Evolutionary conservation across 352 stramenopile genomes (phyloP), one percentile per base, ranked within the genome.

Genomic region (Pelagophyceae sp.): DNA sequence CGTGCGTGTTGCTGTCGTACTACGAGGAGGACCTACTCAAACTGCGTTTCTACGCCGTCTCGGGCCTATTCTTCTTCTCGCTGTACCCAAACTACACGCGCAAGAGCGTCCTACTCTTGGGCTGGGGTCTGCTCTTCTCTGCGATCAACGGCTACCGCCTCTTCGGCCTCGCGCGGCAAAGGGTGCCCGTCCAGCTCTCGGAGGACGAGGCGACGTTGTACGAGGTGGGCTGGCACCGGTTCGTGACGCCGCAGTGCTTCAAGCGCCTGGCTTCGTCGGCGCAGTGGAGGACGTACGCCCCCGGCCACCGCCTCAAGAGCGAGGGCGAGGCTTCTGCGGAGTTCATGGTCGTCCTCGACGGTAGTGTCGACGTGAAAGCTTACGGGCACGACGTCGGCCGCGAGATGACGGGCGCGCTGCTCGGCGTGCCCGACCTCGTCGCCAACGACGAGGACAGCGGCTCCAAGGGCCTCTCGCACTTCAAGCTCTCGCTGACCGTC

Each of bases 371-470:
- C 15, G 35, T 74, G 23, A 37, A 0, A 3, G 38, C 67, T 23
- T n/a, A 58, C 38, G 35, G 37, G 11, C 33, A 33, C 23, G 5
- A 11, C 27, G 20, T 74, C 2, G 61, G 27, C n/a, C 3, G n/a
- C n/a, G 67, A 19, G 5, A 37, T 33, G 33, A 1, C 58, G 35
- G 23, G 27, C 35, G 37, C 35, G 67, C 23, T 74, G 17, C 11
- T 74, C 17, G 67, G 67, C 67, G 31, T 74, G 15, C 67, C 67
- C 17, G 67, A 74, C 38, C 38, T 74, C 33, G 67, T 58, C 35
- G n/a, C n/a, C n/a, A n/a, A n/a, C n/a, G n/a, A n/a, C n/a, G n/a
- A n/a, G n/a, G n/a, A n/a, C n/a, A n/a, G n/a, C n/a, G 67, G 38
- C 2, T 17, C 67, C 15, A 3, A 11, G 15, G 33, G 23, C 33